Percentiles rank a stretch among this genome's conserved stretches.
Evolutionary conservation across 495 filamentous ascomycete genomes (phyloP).

Genomic region (Stereocaulon alpinum): DNA sequence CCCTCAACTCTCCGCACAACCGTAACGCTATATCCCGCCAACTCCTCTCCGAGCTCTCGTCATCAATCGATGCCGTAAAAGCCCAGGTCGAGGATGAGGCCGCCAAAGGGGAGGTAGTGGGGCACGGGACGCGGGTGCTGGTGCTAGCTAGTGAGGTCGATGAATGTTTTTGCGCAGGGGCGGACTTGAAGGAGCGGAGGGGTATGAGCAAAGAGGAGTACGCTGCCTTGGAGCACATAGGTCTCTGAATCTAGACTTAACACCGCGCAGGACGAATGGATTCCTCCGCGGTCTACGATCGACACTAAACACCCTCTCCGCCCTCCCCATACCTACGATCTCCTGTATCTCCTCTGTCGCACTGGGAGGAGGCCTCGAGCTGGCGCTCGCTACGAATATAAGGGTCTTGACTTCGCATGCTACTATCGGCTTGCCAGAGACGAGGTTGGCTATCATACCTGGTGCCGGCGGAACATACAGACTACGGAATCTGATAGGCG

Average conservation of each 20-base stretch:
- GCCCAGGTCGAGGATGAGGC: slow-evolving; percentile 50
- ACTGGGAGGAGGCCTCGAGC: slow-evolving; percentile 84
- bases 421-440: slow-evolving; percentile 77
- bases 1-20: slow-evolving; percentile 71
- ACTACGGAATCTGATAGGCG: slow-evolving; percentile 65
- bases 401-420: slow-evolving; percentile 69
- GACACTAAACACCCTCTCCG: slow-evolving; percentile 56
- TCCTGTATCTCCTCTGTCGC: slow-evolving; percentile 70
- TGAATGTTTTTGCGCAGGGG: slow-evolving; percentile 81
- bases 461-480: slow-evolving; percentile 90
- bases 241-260: background rate
- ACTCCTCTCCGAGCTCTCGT: slow-evolving; percentile 56
- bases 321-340: slow-evolving; percentile 79
- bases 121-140: slow-evolving; percentile 59
- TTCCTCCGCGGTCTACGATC: slow-evolving; percentile 68
- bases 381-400: slow-evolving; percentile 76
- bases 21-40: slow-evolving; percentile 82
- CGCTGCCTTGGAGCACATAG: slow-evolving; percentile 7
- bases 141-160: slow-evolving; percentile 72
- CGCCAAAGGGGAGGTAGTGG: slow-evolving; percentile 29
- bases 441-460: slow-evolving; percentile 82
- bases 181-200: slow-evolving; percentile 81
- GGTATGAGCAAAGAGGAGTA: slow-evolving; percentile 63
- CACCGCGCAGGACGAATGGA: slow-evolving; percentile 45
- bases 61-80: slow-evolving; percentile 59